phyloP scores from a whole-genome alignment of 805 yeast genomes.

The Tetrapisispora fleetii region DNA sequence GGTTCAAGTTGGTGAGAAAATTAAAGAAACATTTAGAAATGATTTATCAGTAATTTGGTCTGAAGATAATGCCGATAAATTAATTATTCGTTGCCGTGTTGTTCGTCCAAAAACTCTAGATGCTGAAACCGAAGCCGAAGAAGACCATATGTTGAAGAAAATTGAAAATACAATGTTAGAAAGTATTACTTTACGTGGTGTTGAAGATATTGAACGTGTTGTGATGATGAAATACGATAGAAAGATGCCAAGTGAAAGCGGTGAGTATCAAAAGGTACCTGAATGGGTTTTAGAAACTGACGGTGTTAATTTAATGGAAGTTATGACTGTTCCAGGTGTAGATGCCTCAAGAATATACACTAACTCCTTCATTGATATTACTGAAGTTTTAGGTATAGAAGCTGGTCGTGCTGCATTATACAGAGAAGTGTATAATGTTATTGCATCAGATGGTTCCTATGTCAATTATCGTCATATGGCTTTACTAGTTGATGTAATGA shows the following conservation, averaged over 20 bases:
- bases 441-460: conserved; percentile 99
- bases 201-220: conserved; percentile 77
- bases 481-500: conserved; percentile 93
- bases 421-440: conserved; percentile 90
- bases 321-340: conserved; percentile 90
- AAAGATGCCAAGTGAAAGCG: conserved; percentile 63
- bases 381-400: conserved; percentile 94
- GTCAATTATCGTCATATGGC: conserved; percentile 99
- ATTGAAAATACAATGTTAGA: conserved; percentile 95
- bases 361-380: conserved; percentile 90
- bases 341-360: conserved; percentile 87
- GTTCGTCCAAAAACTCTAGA: conserved; percentile 90
- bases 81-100: conserved; percentile 95
- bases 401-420: conserved; percentile 93
- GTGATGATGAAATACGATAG: conserved; percentile 77
- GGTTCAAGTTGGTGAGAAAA: conserved; percentile 96
- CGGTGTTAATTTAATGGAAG: conserved; percentile 93
- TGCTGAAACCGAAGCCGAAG: conserved; percentile 91
- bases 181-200: conserved; percentile 90
- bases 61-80: conserved; percentile 95
- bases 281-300: conserved; percentile 99
- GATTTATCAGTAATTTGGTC: conserved; percentile 98
- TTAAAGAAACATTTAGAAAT: conserved; percentile 84
- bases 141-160: conserved; percentile 90
- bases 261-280: conserved; percentile 79